Base-by-base conservation (phyloP, 495 filamentous ascomycete species). In the Daldinia decipiens region DNA sequence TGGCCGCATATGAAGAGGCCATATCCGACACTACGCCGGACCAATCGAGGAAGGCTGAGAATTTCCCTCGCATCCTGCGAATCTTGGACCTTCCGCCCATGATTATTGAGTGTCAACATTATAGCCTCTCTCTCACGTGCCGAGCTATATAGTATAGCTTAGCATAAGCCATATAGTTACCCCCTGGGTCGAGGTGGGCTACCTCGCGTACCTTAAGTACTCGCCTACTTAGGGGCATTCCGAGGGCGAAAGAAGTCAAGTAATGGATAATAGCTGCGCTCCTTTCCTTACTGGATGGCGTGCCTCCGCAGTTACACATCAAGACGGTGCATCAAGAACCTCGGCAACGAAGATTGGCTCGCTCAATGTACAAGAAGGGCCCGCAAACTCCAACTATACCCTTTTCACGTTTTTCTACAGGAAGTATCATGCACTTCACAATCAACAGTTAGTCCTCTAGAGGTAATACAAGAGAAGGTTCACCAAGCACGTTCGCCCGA, bases 1-100 rank as follows among this genome's bases (percentile, higher is more conserved):
- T 74, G 75, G 75, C 75, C 73, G 71, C 75, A 77, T 76, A 72
- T 58, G n/a, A 74, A 65, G 71, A 74, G 75, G 65, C 75, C 72
- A 65, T 74, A 72, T 69, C 65, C 71, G 71, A 70, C 73, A 70
- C 71, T 72, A 63, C 70, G 70, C 73, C 75, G 69, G 74, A 68
- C 75, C 68, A 70, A 71, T 74, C 71, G 67, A 74, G 47, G 39
- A 63, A 64, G 62, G 67, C 47, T 67, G 71, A 60, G 36, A 63
- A 57, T 71, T 62, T 67, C 40, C 56, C 52, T 74, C 62, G 52
- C 67, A 67, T 74, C 62, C 67, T 70, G 31, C 71, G 67, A 71
- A 64, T 55, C 38, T 32, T 70, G 58, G 62, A 67, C 34, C 45
- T 63, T 65, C 40, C 60, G 27, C 36, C 57, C 31, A 56, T 62